Evolutionary conservation across 441 rosid genomes (phyloP).

Genomic region (Macaranga tanarius): DNA sequence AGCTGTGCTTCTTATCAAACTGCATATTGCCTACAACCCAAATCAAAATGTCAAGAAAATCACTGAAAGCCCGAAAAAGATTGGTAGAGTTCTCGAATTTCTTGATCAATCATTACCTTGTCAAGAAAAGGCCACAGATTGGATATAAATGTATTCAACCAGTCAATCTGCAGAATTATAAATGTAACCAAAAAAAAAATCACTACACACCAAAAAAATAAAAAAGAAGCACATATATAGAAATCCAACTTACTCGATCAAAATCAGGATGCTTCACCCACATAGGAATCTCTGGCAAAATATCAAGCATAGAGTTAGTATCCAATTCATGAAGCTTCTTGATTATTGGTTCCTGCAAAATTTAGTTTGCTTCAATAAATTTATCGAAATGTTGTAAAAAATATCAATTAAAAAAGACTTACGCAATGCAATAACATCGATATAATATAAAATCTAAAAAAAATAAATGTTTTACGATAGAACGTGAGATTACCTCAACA

Average conservation of each 20-base stretch:
- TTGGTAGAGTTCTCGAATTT: not conserved
- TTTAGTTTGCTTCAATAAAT: not conserved
- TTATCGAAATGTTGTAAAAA: too few relatives aligned
- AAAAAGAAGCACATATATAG: not conserved
- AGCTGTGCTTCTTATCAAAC: constrained; percentile 42
- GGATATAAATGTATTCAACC: constrained; percentile 53
- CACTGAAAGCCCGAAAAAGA: constrained; percentile 3
- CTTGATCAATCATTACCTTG: constrained; percentile 35
- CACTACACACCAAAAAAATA: not conserved
- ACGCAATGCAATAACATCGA: too few relatives aligned
- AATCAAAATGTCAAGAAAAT: constrained; percentile 1
- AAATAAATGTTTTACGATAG: too few relatives aligned
- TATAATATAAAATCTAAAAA: too few relatives aligned
- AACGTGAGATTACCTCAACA: constrained; percentile 37
- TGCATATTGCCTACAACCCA: constrained; percentile 55
- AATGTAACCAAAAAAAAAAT: not conserved
- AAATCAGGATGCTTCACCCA: constrained; percentile 71
- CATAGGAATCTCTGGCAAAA: constrained; percentile 53
- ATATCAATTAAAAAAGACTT: too few relatives aligned
- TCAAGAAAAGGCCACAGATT: constrained; percentile 65
- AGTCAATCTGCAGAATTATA: constrained; percentile 47
- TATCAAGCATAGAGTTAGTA: constrained; percentile 39
- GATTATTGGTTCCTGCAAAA: constrained; percentile 46
- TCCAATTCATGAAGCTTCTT: constrained; percentile 47
- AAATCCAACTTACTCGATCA: constrained; percentile 36